Percentiles rank a stretch among this genome's conserved stretches.
Conservation (phyloP, 805 yeast species). For the Dipodascus albidus region DNA sequence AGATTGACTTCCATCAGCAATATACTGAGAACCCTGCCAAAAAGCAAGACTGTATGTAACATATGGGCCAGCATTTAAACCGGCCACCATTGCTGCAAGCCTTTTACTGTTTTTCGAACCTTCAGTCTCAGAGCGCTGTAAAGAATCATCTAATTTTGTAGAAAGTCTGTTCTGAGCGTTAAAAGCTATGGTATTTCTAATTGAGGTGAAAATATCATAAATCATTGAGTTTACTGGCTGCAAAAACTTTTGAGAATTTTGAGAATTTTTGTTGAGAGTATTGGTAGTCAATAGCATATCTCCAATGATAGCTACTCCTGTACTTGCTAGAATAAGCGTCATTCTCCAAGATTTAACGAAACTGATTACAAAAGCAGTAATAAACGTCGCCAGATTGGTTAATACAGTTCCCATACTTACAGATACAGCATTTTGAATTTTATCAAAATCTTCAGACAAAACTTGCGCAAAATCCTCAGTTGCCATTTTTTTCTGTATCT, state of each 20-base stretch:
- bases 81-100: conserved; percentile 9
- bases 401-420: conserved; percentile 17
- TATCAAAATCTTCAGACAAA: conserved; percentile 16
- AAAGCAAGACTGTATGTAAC: conserved; percentile 20
- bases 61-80: conserved; percentile 17
- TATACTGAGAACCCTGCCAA: conserved; percentile 23
- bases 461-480: conserved; percentile 21
- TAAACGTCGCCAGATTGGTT: conserved; percentile 16
- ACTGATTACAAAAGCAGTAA: conserved; percentile 14
- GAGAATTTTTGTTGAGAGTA: conserved; percentile 5
- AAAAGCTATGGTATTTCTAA: conserved; percentile 19
- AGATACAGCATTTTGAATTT: conserved; percentile 20
- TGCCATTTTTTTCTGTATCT: conserved; percentile 18
- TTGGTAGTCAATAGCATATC: conserved; percentile 11
- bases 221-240: conserved; percentile 14
- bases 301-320: conserved; percentile 12
- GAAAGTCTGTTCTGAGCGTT: conserved; percentile 18
- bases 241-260: neutral
- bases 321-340: conserved; percentile 16
- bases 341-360: conserved; percentile 14
- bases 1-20: conserved; percentile 12
- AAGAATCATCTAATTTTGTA: conserved; percentile 13
- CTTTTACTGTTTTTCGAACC: conserved; percentile 13
- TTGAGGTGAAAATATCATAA: conserved; percentile 17
- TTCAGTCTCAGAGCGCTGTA: conserved; percentile 11